phyloP scores from a whole-genome alignment of 2,329 filamentous ascomycete genomes.

The Fusarium temperatum region DNA sequence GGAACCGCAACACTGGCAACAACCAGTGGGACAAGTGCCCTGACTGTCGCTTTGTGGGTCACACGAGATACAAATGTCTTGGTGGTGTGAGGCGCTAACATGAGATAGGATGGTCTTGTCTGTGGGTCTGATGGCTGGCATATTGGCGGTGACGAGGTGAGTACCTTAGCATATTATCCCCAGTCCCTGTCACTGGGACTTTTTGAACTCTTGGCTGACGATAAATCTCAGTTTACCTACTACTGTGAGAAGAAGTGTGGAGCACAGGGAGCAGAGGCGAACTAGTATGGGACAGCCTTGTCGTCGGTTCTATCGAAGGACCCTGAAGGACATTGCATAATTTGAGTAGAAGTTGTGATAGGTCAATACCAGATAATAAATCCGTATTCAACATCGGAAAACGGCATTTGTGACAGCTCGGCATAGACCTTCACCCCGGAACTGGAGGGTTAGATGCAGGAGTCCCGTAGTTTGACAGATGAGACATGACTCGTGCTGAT shows the following conservation, averaged over 20 bases:
- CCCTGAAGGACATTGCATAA: not conserved
- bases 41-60: conserved; percentile 25
- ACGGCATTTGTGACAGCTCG: not conserved
- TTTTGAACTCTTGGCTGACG: rapidly evolving
- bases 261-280: conserved; percentile 9
- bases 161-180: not conserved
- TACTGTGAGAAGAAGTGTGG: conserved; percentile 13
- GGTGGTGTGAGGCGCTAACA: not conserved
- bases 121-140: conserved; percentile 24
- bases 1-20: conserved; percentile 11
- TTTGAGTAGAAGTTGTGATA: not conserved
- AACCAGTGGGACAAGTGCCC: conserved; percentile 27
- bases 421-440: not conserved
- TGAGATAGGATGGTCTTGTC: conserved; percentile 11
- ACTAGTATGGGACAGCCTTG: not conserved
- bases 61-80: rapidly evolving
- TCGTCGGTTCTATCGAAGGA: rapidly evolving
- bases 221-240: not conserved
- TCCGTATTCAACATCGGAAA: not conserved
- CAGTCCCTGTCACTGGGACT: rapidly evolving
- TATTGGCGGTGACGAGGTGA: conserved; percentile 34
- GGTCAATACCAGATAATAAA: rapidly evolving
- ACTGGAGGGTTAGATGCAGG: rapidly evolving
- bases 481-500: not conserved
- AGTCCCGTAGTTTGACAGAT: not conserved